phyloP scores from a whole-genome alignment of 176 grass and related monocot genomes.

The Carex parvula region DNA sequence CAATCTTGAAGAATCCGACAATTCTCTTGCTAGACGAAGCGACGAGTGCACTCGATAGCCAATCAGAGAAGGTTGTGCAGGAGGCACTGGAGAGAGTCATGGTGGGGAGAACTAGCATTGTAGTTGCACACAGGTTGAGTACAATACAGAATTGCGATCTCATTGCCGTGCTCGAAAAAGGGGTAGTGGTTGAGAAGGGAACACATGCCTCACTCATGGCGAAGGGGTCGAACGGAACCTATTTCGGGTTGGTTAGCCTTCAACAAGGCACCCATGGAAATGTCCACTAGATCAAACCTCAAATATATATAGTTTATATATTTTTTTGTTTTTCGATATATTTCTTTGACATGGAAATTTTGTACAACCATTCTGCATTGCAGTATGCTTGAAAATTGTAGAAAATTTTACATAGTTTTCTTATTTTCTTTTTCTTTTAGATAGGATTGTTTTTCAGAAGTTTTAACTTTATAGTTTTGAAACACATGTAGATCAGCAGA shows the following conservation, averaged over 20 bases:
- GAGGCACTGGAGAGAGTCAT: constrained; percentile 81
- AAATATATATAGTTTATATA: constrained; percentile 1
- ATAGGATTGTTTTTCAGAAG: background rate
- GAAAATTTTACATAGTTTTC: constrained; percentile 7
- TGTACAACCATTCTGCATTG: constrained; percentile 4
- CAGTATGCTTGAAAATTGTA: background rate
- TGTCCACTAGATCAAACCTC: constrained; percentile 20
- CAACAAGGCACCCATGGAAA: constrained; percentile 50
- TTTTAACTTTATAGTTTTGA: background rate
- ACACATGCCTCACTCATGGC: constrained; percentile 86
- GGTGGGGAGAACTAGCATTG: constrained; percentile 78
- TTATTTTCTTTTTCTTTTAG: background rate
- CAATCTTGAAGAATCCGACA: constrained; percentile 78
- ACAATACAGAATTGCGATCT: constrained; percentile 77
- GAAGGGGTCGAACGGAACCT: constrained; percentile 61
- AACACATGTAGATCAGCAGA: background rate
- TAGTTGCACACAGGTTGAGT: constrained; percentile 85
- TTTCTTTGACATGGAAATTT: constrained; percentile 24
- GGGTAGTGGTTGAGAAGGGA: constrained; percentile 76
- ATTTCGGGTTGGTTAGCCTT: constrained; percentile 69
- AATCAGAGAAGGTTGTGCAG: constrained; percentile 89
- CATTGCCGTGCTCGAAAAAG: constrained; percentile 80
- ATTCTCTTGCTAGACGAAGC: constrained; percentile 86
- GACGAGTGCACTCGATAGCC: constrained; percentile 87
- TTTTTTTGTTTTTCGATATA: background rate